Conservation (phyloP, 768 basidiomycete species). For the Phlebiopsis gigantea region DNA sequence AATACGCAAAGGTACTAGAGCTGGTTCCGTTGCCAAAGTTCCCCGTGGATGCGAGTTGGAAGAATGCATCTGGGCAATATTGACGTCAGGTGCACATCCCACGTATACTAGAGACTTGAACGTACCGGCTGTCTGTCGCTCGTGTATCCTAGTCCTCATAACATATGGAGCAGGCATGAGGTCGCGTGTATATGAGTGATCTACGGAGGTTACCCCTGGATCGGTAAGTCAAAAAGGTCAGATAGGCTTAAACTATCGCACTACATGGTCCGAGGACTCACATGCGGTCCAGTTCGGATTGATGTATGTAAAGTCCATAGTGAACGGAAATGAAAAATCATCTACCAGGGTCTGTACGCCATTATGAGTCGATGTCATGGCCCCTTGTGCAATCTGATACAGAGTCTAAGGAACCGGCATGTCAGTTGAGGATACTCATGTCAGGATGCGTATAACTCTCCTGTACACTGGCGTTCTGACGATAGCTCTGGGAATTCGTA, state of each 20-base stretch:
- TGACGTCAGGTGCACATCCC: background rate
- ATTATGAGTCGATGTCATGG: constrained; percentile 44
- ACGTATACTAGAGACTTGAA: background rate
- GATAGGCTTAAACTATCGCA: background rate
- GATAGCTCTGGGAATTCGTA: constrained; percentile 53
- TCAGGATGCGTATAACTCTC: constrained; percentile 16
- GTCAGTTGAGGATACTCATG: background rate
- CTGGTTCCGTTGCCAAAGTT: constrained; percentile 60
- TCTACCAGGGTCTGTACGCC: constrained; percentile 39
- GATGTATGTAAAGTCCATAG: constrained; percentile 34
- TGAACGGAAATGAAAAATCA: constrained; percentile 48
- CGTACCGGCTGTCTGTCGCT: constrained; percentile 57
- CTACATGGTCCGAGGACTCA: too few relatives aligned
- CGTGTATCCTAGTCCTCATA: constrained; percentile 48
- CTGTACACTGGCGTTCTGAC: constrained; percentile 36
- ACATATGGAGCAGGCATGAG: constrained; percentile 54
- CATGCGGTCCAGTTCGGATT: constrained; percentile 29
- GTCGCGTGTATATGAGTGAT: constrained; percentile 64
- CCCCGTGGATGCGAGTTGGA: constrained; percentile 36
- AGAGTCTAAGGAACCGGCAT: constrained; percentile 34
- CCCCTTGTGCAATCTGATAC: constrained; percentile 44
- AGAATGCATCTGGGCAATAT: constrained; percentile 38
- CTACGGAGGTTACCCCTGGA: constrained; percentile 47
- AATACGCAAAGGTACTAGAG: constrained; percentile 47
- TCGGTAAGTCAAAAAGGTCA: background rate